Percentiles rank a stretch among this genome's conserved stretches.
These are phyloP conservation scores for Asterophora parasitica DNA, from an alignment of 768 basidiomycete species.

Conservation along the genomic window DNA sequence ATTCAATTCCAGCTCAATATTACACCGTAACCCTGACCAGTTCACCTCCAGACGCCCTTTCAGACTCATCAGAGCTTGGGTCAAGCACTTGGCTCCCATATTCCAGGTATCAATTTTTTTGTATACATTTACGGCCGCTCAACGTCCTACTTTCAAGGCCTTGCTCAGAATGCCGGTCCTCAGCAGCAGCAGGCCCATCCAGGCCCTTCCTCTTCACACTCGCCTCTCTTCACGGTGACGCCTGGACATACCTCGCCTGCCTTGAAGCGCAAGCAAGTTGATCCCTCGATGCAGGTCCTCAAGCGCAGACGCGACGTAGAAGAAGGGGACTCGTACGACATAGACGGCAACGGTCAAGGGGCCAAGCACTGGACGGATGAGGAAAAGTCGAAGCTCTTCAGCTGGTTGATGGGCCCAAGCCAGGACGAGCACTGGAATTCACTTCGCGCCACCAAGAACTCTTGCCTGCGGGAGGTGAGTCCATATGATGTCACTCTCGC, in stretches of 20 bases:
- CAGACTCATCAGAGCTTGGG: conserved; percentile 56
- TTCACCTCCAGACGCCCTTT: conserved; percentile 42
- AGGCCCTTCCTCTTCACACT: conserved; percentile 29
- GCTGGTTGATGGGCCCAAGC: conserved; percentile 68
- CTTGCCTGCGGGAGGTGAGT: conserved; percentile 69
- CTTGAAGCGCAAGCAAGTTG: conserved; percentile 51
- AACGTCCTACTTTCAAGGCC: conserved; percentile 31
- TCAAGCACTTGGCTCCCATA: conserved; percentile 55
- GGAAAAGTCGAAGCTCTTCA: conserved; percentile 73
- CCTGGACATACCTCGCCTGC: conserved; percentile 30
- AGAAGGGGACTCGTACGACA: conserved; percentile 38
- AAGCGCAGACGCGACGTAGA: conserved; percentile 47
- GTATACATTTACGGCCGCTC: conserved; percentile 23
- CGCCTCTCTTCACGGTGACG: conserved; percentile 35
- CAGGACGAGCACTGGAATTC: conserved; percentile 78
- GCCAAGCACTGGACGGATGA: conserved; percentile 86
- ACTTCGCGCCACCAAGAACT: conserved; percentile 76
- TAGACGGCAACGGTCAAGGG: conserved; percentile 49
- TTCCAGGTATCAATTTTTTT: conserved; percentile 32
- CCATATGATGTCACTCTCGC: not conserved
- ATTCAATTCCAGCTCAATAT: conserved; percentile 19
- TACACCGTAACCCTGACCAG: conserved; percentile 24
- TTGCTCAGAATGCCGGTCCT: conserved; percentile 28
- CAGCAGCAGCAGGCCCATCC: conserved; percentile 25
- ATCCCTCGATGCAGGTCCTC: conserved; percentile 30